phyloP scores from a whole-genome alignment of 805 yeast species.

The Yarrowia hollandica region DNA sequence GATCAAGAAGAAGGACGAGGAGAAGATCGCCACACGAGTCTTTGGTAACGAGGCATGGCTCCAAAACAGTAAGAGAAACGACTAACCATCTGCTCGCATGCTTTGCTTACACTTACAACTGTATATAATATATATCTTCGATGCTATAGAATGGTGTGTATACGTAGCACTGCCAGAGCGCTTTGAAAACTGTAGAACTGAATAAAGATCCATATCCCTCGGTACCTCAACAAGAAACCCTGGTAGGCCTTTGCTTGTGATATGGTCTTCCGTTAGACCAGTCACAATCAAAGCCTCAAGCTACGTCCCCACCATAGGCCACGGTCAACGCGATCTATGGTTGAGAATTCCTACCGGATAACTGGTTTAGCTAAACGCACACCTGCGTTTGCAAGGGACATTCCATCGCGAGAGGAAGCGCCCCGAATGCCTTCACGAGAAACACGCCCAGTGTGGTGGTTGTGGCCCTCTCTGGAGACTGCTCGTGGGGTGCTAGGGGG shows the following conservation, averaged over 20 bases:
- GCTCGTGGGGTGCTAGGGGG: conserved; percentile 13
- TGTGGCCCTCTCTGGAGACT: not conserved
- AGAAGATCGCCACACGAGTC: not conserved
- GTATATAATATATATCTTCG: conserved; percentile 17
- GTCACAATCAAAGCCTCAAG: conserved; percentile 22
- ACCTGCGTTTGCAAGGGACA: conserved; percentile 22
- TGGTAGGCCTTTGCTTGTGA: not conserved
- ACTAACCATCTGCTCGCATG: not conserved
- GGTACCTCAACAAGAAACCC: conserved; percentile 12
- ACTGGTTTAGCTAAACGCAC: conserved; percentile 16
- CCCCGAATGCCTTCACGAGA: conserved; percentile 21
- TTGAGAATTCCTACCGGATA: conserved; percentile 21
- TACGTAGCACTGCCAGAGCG: conserved; percentile 28
- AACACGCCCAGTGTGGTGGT: conserved; percentile 14
- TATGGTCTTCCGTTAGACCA: conserved; percentile 4
- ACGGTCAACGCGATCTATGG: conserved; percentile 28
- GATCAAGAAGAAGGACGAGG: conserved; percentile 5
- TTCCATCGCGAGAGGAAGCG: conserved; percentile 6
- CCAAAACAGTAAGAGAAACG: not conserved
- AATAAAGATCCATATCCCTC: conserved; percentile 6
- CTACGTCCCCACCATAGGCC: conserved; percentile 27
- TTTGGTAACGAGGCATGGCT: conserved; percentile 16
- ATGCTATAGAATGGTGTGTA: conserved; percentile 25
- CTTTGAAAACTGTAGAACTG: conserved; percentile 10
- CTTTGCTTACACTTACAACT: not conserved